Evolutionary conservation across 2,329 filamentous ascomycete genomes (phyloP), one percentile per base, ranked within the genome.

Genomic region (Xenoacremonium recifei): DNA sequence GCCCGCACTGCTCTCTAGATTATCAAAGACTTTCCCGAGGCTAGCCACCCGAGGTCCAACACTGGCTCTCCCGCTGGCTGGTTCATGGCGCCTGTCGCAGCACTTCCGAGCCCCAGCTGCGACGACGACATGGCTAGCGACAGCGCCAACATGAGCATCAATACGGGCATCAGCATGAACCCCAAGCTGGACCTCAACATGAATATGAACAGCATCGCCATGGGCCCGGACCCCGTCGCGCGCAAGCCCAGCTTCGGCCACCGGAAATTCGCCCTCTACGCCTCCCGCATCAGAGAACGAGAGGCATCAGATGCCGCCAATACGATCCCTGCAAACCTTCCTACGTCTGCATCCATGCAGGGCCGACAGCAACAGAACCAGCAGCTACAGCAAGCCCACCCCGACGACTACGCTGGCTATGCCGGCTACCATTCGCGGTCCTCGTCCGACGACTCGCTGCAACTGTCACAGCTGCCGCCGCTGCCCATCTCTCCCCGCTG

Each of bases 401-500:
- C 43, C 49, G 27, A 55, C 54, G 9, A 11, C 32, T 17, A 35
- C 21, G 55, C 53, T 47, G 54, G 53, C 20, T 39, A 44, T 21
- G 47, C 50, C 16, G 50, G 54, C 46, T 37, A 50, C 19, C 54
- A 53, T 45, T 31, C 35, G 34, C 50, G 42, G 21, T 48, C 46
- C 35, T 46, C 48, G 3, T 58, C 54, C 3, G 45, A 53, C 33
- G 49, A 59, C 21, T 50, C 48, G 27, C 42, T 45, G 37, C 47
- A 46, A 31, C 20, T 57, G 30, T 55, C 57, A 25, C 61, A 64
- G 37, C 49, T 62, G 12, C 63, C 67, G 33, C 57, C 65, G 20
- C 45, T 66, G 34, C 64, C 68, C 32, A 49, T 65, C 19, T 67
- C 64, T 15, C 65, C 65, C 40, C 61, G 74, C 49, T 79, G 75